phyloP scores from a whole-genome alignment of 2,329 filamentous ascomycete species.

The Fusarium kyushuense region DNA sequence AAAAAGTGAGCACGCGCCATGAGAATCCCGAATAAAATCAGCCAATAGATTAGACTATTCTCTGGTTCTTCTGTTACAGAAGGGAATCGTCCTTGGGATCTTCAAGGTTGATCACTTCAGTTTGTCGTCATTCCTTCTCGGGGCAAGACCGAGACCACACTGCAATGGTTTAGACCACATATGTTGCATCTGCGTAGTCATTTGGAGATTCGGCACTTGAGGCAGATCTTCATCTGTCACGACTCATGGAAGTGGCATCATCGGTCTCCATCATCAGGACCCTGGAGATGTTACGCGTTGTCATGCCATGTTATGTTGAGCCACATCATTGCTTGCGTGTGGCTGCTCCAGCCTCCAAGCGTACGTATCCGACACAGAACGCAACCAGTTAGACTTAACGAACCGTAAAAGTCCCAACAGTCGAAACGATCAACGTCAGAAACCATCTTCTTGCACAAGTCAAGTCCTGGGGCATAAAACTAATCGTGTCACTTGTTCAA shows the following conservation, averaged over 20 bases:
- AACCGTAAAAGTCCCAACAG: background rate
- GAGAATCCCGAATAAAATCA: slow-evolving; percentile 3
- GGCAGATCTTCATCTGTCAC: slow-evolving; percentile 9
- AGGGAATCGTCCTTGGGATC: slow-evolving; percentile 8
- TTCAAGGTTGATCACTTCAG: slow-evolving; percentile 15
- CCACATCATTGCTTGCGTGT: background rate
- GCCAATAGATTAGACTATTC: slow-evolving; percentile 27
- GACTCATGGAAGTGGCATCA: slow-evolving; percentile 2
- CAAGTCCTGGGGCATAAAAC: background rate
- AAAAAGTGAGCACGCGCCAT: slow-evolving; percentile 35
- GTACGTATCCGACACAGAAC: slow-evolving; percentile 17
- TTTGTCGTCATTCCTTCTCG: slow-evolving; percentile 21
- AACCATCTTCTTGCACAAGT: slow-evolving; percentile 27
- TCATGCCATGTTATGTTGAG: slow-evolving; percentile 28
- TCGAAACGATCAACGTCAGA: slow-evolving; percentile 22
- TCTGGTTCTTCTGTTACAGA: slow-evolving; percentile 1
- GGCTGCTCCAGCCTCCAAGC: slow-evolving; percentile 25
- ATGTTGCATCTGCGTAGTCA: background rate
- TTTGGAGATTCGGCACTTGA: slow-evolving; percentile 14
- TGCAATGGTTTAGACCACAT: slow-evolving; percentile 5
- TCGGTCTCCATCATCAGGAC: background rate
- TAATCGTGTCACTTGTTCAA: slow-evolving; percentile 21
- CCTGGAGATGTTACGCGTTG: background rate
- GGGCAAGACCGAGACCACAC: slow-evolving; percentile 4
- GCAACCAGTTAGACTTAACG: background rate